Base-by-base conservation (phyloP, 306 rosid genomes). In the Acacia confusa region DNA sequence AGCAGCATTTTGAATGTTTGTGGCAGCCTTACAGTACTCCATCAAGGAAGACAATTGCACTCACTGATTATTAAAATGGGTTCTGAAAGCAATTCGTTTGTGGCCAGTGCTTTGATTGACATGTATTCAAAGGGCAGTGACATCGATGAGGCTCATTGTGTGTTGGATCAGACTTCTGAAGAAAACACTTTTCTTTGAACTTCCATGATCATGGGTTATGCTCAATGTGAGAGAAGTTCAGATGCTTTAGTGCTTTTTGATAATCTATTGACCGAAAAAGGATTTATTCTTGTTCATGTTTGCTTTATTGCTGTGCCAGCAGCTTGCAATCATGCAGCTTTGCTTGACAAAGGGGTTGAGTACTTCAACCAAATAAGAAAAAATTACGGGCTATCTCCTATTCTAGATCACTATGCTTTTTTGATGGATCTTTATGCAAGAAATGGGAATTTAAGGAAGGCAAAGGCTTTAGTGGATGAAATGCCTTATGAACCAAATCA, bases 91-190 rank as follows among this genome's bases (percentile, higher is more conserved):
- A 91, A 88, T 83, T 84, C 88, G 48, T 91, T 86, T 52, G 88
- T 89, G 74, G 90, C 81, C 74, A 86, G 91, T 82, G 86, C 95
- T 75, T 79, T 91, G 81, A 79, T 89, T 25, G 92, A 91, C 83
- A 91, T 91, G 95, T 91, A 91, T 72, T 89, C 95, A 2, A 89
- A 91, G 80, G 82, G 93, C 12, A 91, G 95, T 19, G 86, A 88
- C 69, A 58, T 89, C 45, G 86, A 88, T 9, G 90, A 75, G 14
- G 91, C 95, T 63, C 78, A 67, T 61, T 16, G 27, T 30, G 84
- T 91, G 84, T 89, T 87, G 55, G 86, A 86, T 75, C 90, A 68
- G 34, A 83, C 86, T 13, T 71, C 84, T n/a, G 64, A 72, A 38
- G 85, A 85, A 85, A 89, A 91, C 52, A 78, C 43, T 52, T 89